phyloP scores from a whole-genome alignment of 345 rosid genomes.

The Limnanthes douglasii region DNA sequence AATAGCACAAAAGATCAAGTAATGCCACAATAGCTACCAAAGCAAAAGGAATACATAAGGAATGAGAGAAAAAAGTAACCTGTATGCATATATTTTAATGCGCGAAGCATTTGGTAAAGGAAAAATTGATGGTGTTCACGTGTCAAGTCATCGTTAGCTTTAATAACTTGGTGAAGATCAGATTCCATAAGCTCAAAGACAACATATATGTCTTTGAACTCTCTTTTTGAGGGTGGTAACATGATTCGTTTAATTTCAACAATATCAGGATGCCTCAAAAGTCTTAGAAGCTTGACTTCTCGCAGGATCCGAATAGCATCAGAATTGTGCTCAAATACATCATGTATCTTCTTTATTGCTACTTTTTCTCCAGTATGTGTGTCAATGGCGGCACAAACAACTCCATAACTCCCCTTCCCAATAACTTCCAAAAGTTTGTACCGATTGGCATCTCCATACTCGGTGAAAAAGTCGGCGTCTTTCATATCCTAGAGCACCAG shows the following conservation, averaged over 20 bases:
- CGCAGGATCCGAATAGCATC: slow-evolving; percentile 84
- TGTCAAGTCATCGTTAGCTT: slow-evolving; percentile 95
- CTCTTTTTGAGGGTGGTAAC: slow-evolving; percentile 91
- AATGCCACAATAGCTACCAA: not conserved
- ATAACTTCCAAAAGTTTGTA: slow-evolving; percentile 78
- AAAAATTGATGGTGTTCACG: slow-evolving; percentile 96
- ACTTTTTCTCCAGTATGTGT: slow-evolving; percentile 90
- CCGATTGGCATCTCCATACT: slow-evolving; percentile 92
- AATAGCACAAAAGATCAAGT: not conserved
- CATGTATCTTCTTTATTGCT: slow-evolving; percentile 84
- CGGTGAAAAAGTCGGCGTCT: slow-evolving; percentile 80
- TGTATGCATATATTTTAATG: slow-evolving; percentile 93
- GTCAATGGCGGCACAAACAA: slow-evolving; percentile 94
- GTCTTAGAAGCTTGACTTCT: slow-evolving; percentile 88
- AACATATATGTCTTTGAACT: slow-evolving; percentile 82
- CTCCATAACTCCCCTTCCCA: slow-evolving; percentile 97
- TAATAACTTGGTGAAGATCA: slow-evolving; percentile 97
- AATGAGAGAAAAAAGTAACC: slow-evolving; percentile 23
- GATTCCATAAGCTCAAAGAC: slow-evolving; percentile 99
- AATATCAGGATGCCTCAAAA: slow-evolving; percentile 81
- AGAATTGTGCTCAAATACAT: slow-evolving; percentile 79
- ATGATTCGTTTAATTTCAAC: slow-evolving; percentile 90
- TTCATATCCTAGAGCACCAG: slow-evolving; percentile 35
- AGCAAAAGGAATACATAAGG: not conserved
- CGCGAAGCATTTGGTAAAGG: slow-evolving; percentile 97